Evolutionary conservation across 2,329 filamentous ascomycete genomes (phyloP).

Genomic region (Clonostachys chloroleuca): DNA sequence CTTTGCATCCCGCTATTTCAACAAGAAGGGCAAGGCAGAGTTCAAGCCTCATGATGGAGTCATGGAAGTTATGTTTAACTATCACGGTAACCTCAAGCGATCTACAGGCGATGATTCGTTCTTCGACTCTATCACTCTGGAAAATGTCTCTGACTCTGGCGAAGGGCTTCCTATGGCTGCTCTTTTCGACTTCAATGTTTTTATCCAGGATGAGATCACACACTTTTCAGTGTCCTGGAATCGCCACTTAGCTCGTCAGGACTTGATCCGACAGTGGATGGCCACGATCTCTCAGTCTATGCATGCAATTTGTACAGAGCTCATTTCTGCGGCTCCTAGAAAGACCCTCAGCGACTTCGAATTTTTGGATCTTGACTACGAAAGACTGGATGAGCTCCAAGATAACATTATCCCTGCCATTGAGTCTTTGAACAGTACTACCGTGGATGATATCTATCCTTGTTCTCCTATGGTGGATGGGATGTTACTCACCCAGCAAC

Average conservation of each 20-base stretch:
- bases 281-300: slow-evolving; percentile 33
- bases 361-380: slow-evolving; percentile 32
- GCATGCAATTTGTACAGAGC: slow-evolving; percentile 27
- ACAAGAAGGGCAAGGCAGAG: neutral
- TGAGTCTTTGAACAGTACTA: slow-evolving; percentile 19
- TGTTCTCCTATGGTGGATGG: too few species aligned
- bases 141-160: neutral
- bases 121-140: neutral
- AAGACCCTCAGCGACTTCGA: slow-evolving; percentile 36
- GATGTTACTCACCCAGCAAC: too few species aligned
- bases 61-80: slow-evolving; percentile 2
- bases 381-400: slow-evolving; percentile 31
- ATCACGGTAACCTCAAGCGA: slow-evolving; percentile 4
- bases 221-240: slow-evolving; percentile 40
- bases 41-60: neutral
- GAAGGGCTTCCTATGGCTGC: slow-evolving; percentile 32
- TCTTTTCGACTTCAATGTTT: slow-evolving; percentile 40
- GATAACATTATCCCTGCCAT: slow-evolving; percentile 24
- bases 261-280: slow-evolving; percentile 36
- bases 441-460: too few species aligned
- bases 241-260: slow-evolving; percentile 28
- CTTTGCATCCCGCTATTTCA: neutral
- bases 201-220: slow-evolving; percentile 34
- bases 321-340: slow-evolving; percentile 28
- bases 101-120: neutral